Evolutionary conservation across 2,329 filamentous ascomycete species (phyloP), one percentile per base, ranked within the genome.

Genomic region (Aspergillus nomiae): DNA sequence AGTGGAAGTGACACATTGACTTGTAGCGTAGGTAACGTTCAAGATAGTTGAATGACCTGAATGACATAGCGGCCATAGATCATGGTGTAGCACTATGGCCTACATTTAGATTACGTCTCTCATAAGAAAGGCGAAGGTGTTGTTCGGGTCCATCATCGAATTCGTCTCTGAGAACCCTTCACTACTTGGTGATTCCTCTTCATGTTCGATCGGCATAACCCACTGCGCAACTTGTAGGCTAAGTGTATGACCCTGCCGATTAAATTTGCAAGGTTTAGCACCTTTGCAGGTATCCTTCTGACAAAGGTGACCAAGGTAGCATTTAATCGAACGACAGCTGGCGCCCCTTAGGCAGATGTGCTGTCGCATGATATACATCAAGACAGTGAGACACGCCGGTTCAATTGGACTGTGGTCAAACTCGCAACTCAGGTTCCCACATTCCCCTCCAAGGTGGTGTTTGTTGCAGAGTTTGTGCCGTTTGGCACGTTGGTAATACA

Each of bases 381-480:
- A 74, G 1, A 80, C 80, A 5, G 78, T 76, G 10, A 78, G 69
- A 3, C 80, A 70, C 8, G 72, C 72, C 1, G 75, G 65, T 7
- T 79, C 77, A 3, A 85, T 74, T 3, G 78, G 72, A 30, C 67
- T 71, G 67, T 86, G 84, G 56, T 85, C 83, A 66, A 77, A 85
- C 3, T 70, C 70, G 63, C 82, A 84, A 60, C 63, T 62, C 48
- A 70, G 64, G 46, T 71, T 71, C 34, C 69, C 68, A 66, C 83
- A 85, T 19, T 71, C 64, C 3, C 76, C 74, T 0, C 76, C 76
- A 0, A 86, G 74, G 61, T 85, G 81, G 62, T 79, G 78, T 32
- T 77, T 78, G 67, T 85, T 85, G 71, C 84, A 86, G 0, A 83
- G 76, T 66, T 84, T 85, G 21, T 74, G 71, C 2, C 72, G 67